Base-by-base conservation (phyloP, 2,329 filamentous ascomycete species). In the Fusarium incarnatum region DNA sequence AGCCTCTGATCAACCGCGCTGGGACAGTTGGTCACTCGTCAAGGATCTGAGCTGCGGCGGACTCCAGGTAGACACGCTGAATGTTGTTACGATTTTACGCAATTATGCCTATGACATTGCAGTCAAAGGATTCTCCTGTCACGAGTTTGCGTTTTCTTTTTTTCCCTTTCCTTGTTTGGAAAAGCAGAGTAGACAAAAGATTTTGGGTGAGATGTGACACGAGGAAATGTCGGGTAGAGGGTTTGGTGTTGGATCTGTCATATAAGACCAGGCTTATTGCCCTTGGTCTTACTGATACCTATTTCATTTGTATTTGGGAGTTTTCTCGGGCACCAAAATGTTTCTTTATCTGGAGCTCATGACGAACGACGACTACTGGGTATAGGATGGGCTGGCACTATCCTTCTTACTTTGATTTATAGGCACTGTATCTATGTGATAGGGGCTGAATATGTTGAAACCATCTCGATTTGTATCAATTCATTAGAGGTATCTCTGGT, bases 1-100 rank as follows among this genome's bases (percentile, higher is more conserved):
- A 78, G 53, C 78, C 78, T 40, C 64, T 80, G 23, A 78, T 79
- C 22, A 76, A 76, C 46, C 74, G 72, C 11, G 78, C 78, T 28
- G 73, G 73, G n/a, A 73, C 72, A 30, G 44, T 59, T 23, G 72
- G 71, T 27, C 42, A 56, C 25, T 46, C 64, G 30, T 63, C 71
- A 40, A 69, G 67, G 46, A 60, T 59, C 46, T 75, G 48, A 66
- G 49, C 11, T 28, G 23, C 48, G 45, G 23, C 18, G 25, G 42
- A 28, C 16, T 48, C 22, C 18, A 61, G 37, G 28, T 53, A 28
- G n/a, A 46, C 18, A 22, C 12, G 37, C n/a, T 42, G 30, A 50
- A 60, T 49, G 42, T 48, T 30, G 44, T 67, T 62, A 72, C 45
- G 73, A 72, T 55, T 62, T 63, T 58, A 75, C 47, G 73, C 52